These are phyloP conservation scores for Pseudogymnoascus sp. DNA, from an alignment of 2,329 filamentous ascomycete genomes.

Conservation along the genomic window DNA sequence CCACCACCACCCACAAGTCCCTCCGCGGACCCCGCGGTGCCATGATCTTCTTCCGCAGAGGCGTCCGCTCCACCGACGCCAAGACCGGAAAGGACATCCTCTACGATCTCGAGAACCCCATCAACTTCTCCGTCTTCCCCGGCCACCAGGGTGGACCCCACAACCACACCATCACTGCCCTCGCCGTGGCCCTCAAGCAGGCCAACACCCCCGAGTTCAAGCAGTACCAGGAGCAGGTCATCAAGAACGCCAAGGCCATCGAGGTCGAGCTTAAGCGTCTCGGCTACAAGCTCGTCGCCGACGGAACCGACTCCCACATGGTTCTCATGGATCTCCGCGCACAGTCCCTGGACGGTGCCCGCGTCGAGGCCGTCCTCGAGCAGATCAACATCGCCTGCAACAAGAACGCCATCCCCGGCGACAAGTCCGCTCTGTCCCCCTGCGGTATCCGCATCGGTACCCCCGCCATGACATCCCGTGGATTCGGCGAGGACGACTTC, in stretches of 20 bases:
- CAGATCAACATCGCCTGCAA: slow-evolving; percentile 99
- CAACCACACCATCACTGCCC: slow-evolving; percentile 98
- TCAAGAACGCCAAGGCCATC: slow-evolving; percentile 88
- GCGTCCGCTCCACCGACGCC: slow-evolving; percentile 78
- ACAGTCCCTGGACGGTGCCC: slow-evolving; percentile 80
- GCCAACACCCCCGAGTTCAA: slow-evolving; percentile 86
- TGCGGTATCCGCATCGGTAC: slow-evolving; percentile 94
- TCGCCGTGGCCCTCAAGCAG: slow-evolving; percentile 92
- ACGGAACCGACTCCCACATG: slow-evolving; percentile 96
- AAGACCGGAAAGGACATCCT: slow-evolving; percentile 85
- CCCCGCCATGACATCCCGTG: slow-evolving; percentile 93
- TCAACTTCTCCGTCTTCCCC: slow-evolving; percentile 99
- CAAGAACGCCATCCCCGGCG: slow-evolving; percentile 97
- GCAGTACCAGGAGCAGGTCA: slow-evolving; percentile 85
- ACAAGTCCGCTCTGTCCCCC: slow-evolving; percentile 78
- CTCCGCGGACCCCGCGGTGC: slow-evolving; percentile 93
- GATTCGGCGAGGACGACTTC: slow-evolving; percentile 89
- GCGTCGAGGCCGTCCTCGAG: slow-evolving; percentile 92
- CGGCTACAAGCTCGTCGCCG: slow-evolving; percentile 89
- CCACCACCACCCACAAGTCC: slow-evolving; percentile 98
- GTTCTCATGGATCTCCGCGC: slow-evolving; percentile 91
- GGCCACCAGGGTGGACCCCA: slow-evolving; percentile 97
- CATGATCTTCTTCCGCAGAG: slow-evolving; percentile 99
- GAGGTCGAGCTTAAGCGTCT: slow-evolving; percentile 77
- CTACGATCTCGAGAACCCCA: slow-evolving; percentile 90